Conservation (phyloP, 345 rosid species). For the Bretschneidera sinensis region DNA sequence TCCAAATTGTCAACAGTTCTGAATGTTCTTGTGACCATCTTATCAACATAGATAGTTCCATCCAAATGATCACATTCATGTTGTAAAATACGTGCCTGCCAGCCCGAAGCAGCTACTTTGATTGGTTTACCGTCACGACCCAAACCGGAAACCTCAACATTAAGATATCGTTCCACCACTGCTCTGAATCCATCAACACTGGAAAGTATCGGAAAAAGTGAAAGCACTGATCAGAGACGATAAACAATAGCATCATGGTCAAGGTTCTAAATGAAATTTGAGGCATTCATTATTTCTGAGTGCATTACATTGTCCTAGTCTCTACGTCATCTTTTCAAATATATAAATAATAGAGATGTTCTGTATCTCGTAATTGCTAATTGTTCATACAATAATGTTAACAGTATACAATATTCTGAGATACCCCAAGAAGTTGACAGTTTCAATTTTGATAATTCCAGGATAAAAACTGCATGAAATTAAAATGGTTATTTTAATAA, state of each 20-base stretch:
- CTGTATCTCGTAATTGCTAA: too few relatives aligned
- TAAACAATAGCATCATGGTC: neutral
- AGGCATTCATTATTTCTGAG: neutral
- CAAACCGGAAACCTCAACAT: slow-evolving; percentile 77
- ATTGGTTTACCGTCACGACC: slow-evolving; percentile 56
- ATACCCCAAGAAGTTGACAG: neutral
- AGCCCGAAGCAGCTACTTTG: slow-evolving; percentile 75
- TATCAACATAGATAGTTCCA: slow-evolving; percentile 80
- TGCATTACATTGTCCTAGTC: neutral
- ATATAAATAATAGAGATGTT: too few relatives aligned
- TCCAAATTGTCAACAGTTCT: slow-evolving; percentile 71
- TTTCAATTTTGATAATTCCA: neutral
- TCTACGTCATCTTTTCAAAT: too few relatives aligned
- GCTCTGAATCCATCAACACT: slow-evolving; percentile 91
- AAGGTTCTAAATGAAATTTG: neutral
- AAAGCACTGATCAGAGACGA: slow-evolving; percentile 3
- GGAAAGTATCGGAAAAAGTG: slow-evolving; percentile 1
- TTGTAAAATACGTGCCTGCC: slow-evolving; percentile 90
- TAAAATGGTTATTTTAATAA: too few relatives aligned
- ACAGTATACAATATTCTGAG: neutral
- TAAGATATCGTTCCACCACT: slow-evolving; percentile 68
- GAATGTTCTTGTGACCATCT: slow-evolving; percentile 78
- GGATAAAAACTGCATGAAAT: neutral
- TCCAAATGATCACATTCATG: slow-evolving; percentile 93
- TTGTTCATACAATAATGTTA: too few relatives aligned